Conservation (phyloP, 805 yeast genomes). For the Candida boleticola region DNA sequence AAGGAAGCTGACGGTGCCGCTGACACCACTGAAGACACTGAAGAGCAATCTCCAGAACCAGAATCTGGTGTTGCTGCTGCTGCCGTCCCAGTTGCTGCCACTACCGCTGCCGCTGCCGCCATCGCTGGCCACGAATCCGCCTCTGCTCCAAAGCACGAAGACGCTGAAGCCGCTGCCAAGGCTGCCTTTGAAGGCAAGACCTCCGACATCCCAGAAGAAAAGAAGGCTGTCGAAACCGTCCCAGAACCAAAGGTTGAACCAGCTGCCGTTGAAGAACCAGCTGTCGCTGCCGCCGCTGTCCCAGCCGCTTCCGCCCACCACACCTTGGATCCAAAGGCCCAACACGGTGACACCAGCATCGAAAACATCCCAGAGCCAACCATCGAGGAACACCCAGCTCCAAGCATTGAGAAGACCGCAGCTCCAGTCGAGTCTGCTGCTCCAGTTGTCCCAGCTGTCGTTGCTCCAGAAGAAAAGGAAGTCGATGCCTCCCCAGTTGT, state of each 20-base stretch:
- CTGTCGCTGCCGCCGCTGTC: constrained; percentile 11
- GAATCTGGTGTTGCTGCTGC: constrained; percentile 8
- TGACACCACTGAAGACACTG: constrained; percentile 6
- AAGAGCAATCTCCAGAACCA: constrained; percentile 8
- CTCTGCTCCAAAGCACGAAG: constrained; percentile 15
- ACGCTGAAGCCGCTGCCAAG: constrained; percentile 14
- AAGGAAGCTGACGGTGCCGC: constrained; percentile 17
- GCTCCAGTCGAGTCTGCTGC: constrained; percentile 7
- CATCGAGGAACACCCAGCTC: constrained; percentile 7
- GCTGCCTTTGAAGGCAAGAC: constrained; percentile 3
- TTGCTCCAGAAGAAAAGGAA: constrained; percentile 14
- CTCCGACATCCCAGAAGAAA: not conserved
- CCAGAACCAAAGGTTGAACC: constrained; percentile 14
- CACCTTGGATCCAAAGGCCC: constrained; percentile 20
- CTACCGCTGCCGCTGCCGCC: constrained; percentile 11
- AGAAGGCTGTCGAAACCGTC: constrained; percentile 8
- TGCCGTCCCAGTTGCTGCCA: constrained; percentile 8
- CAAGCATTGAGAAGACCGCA: constrained; percentile 4
- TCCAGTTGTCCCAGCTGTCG: not conserved
- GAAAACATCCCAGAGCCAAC: constrained; percentile 11
- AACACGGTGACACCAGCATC: constrained; percentile 7
- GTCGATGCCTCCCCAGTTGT: constrained; percentile 21
- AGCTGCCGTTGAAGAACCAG: constrained; percentile 10
- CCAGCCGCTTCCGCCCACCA: constrained; percentile 1
- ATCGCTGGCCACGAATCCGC: constrained; percentile 17